phyloP scores from a whole-genome alignment of 106 monocot genomes.

The Cymbidium sinense region DNA sequence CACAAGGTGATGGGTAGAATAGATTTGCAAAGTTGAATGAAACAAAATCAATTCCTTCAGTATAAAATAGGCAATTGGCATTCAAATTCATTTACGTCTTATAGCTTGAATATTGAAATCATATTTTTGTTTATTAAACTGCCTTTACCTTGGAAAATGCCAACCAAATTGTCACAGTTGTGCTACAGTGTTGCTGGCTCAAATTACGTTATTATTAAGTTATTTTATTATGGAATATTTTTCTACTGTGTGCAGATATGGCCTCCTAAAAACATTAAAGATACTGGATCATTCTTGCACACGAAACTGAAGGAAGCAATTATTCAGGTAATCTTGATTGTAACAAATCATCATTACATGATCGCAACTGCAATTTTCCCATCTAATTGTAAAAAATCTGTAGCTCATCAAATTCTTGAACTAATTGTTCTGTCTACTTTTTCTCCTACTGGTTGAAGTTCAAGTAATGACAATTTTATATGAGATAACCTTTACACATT shows the following conservation, averaged over 20 bases:
- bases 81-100: not conserved
- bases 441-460: not conserved
- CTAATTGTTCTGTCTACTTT: not conserved
- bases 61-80: not conserved
- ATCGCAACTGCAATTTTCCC: not conserved
- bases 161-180: not conserved
- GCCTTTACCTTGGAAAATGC: conserved; percentile 3
- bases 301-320: conserved; percentile 87
- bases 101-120: not conserved
- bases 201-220: not conserved
- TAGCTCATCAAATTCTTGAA: not conserved
- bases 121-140: not conserved
- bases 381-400: not conserved
- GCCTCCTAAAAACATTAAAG: conserved; percentile 97
- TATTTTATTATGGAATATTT: not conserved
- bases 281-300: conserved; percentile 83
- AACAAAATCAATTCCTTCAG: not conserved
- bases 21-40: not conserved
- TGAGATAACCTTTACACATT: not conserved
- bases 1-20: not conserved
- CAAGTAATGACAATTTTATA: not conserved
- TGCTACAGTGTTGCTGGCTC: not conserved
- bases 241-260: conserved; percentile 58
- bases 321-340: conserved; percentile 36
- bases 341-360: not conserved